Evolutionary conservation across 2,329 filamentous ascomycete genomes (phyloP), one percentile per base, ranked within the genome.

Genomic region (Epichloe uncinata): DNA sequence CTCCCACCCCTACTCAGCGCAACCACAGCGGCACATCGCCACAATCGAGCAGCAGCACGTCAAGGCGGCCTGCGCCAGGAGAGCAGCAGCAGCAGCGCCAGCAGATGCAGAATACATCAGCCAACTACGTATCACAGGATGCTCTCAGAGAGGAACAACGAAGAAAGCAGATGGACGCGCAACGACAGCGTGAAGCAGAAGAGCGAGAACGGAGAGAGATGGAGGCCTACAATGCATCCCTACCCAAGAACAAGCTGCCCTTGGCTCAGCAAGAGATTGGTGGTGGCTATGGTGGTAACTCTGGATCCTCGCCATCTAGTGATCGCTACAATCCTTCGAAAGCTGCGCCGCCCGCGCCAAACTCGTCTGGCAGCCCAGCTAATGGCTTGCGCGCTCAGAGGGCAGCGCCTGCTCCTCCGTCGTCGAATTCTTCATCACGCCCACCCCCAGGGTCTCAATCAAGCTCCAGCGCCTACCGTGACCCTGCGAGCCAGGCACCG

Each of bases 221-320:
- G 57, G 89, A 93, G 62, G 87, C 82, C 16, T 96, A 95, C 67
- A 95, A 97, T 65, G 85, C 87, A 36, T 88, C 87, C 22, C 70
- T 96, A 52, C 91, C 89, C 34, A 85, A 95, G 72, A 82, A 77
- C 55, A 87, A 87, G 63, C 70, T 82, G 11, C 87, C 87, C 2
- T 61, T 93, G 56, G 89, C 90, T 34, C 87, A 97, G 65, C 90
- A 96, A 67, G 93, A 97, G 66, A 71, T 97, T 57, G 87, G 87
- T 57, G 87, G 87, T 51, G 82, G 83, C 34, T 85, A 80, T 54
- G 75, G 75, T 53, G 69, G 73, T 42, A 73, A 73, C 26, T 53
- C 52, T 42, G 53, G 57, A 26, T 50, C 54, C 13, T 58, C 72
- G 18, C 63, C 75, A 13, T 63, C 70, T 34, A 66, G 73, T 16